Percentiles rank a stretch among this genome's conserved stretches.
Evolutionary conservation across 352 stramenopile species (phyloP).

Genomic region (Phytophthora sp.): DNA sequence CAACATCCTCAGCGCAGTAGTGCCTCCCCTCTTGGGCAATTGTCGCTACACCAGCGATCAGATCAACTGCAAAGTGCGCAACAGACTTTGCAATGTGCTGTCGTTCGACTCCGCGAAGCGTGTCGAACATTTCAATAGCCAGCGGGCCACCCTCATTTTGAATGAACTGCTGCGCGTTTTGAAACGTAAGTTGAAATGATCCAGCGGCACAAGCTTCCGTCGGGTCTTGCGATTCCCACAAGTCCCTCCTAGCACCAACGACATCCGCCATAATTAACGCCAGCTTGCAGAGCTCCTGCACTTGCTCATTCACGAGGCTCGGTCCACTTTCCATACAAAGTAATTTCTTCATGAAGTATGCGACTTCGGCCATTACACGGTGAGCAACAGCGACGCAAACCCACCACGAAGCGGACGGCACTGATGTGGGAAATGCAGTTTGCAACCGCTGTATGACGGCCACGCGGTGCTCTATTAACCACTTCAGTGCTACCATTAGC

Average conservation of each 20-base stretch:
- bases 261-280: conserved; percentile 60
- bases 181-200: conserved; percentile 57
- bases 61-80: conserved; percentile 49
- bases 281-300: conserved; percentile 61
- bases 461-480: conserved; percentile 52
- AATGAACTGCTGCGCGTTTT: conserved; percentile 68
- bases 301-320: conserved; percentile 46
- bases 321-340: conserved; percentile 42
- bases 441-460: conserved; percentile 37
- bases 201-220: conserved; percentile 44
- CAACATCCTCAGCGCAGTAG: conserved; percentile 46
- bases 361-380: conserved; percentile 60
- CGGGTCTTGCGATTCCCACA: conserved; percentile 40
- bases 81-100: conserved; percentile 55
- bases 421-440: conserved; percentile 12
- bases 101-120: conserved; percentile 49
- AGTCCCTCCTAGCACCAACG: conserved; percentile 47
- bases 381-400: conserved; percentile 52
- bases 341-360: conserved; percentile 66
- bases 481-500: conserved; percentile 56
- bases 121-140: conserved; percentile 65
- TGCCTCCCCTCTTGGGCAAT: conserved; percentile 57
- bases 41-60: conserved; percentile 45
- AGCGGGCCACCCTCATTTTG: conserved; percentile 60
- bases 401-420: conserved; percentile 65